A percentile compares a stretch with the other conserved stretches of the same genome.
Evolutionary conservation across 768 basidiomycete species (phyloP).

Genomic region (Russula brevipes): DNA sequence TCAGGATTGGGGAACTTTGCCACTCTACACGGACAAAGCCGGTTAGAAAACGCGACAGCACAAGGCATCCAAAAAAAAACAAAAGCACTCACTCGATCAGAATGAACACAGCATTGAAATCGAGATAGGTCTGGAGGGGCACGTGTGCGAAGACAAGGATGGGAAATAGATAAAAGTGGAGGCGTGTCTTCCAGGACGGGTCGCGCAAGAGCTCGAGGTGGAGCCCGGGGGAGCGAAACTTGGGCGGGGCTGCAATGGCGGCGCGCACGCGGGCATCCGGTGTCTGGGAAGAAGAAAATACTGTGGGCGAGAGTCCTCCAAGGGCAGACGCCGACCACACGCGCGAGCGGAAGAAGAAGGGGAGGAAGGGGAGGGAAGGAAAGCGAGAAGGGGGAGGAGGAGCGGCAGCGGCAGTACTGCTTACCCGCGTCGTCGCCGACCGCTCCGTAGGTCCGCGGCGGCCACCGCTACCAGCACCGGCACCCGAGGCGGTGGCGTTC

Average conservation of each 20-base stretch:
- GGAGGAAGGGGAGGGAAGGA: neutral
- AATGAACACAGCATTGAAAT: constrained; percentile 84
- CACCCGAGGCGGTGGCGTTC: neutral
- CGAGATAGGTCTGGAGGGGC: constrained; percentile 76
- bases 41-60: constrained; percentile 8
- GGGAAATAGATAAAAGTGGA: constrained; percentile 69
- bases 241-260: constrained; percentile 40
- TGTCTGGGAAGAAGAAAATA: constrained; percentile 41
- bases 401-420: constrained; percentile 30
- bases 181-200: constrained; percentile 48
- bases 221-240: constrained; percentile 62
- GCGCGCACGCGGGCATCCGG: constrained; percentile 29
- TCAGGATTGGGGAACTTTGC: constrained; percentile 68
- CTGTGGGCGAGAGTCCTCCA: constrained; percentile 39
- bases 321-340: constrained; percentile 47
- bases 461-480: neutral
- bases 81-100: constrained; percentile 64
- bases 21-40: constrained; percentile 42
- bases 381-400: neutral
- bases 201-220: constrained; percentile 62
- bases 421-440: constrained; percentile 42
- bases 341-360: constrained; percentile 36
- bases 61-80: neutral
- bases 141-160: constrained; percentile 66
- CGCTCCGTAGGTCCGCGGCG: constrained; percentile 44